Conservation (phyloP, 2,329 filamentous ascomycete genomes). For the Aspergillus eucalypticola region DNA sequence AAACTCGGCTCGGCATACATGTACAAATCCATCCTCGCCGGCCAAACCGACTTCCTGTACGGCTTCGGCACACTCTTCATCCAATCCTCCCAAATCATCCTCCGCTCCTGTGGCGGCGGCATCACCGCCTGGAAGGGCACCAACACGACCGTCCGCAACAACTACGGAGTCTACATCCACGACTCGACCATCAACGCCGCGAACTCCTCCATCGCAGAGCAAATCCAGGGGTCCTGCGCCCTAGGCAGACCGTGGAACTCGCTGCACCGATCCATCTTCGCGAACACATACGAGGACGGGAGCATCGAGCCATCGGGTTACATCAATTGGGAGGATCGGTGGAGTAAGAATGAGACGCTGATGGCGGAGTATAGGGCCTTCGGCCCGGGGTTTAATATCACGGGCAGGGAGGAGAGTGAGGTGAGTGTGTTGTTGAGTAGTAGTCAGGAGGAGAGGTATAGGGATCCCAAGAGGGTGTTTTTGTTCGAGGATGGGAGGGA, state of each 20-base stretch:
- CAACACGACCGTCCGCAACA: slow-evolving; percentile 66
- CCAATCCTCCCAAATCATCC: slow-evolving; percentile 53
- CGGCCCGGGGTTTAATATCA: slow-evolving; percentile 58
- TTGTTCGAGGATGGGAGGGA: slow-evolving; percentile 46
- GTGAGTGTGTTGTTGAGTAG: slow-evolving; percentile 52
- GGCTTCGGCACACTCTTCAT: slow-evolving; percentile 68
- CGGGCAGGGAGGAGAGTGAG: slow-evolving; percentile 42
- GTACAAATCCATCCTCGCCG: slow-evolving; percentile 60
- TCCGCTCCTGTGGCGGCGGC: slow-evolving; percentile 65
- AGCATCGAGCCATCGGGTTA: slow-evolving; percentile 58
- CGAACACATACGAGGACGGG: slow-evolving; percentile 56
- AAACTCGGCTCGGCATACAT: slow-evolving; percentile 69
- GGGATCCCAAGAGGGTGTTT: slow-evolving; percentile 49
- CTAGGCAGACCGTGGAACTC: slow-evolving; percentile 66
- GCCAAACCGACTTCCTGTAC: slow-evolving; percentile 69
- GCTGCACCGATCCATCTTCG: slow-evolving; percentile 59
- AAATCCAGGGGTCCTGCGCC: slow-evolving; percentile 52
- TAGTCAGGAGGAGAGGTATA: slow-evolving; percentile 40
- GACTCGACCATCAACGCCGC: slow-evolving; percentile 56
- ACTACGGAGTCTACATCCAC: slow-evolving; percentile 67
- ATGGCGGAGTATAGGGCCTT: slow-evolving; percentile 58
- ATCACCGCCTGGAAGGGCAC: slow-evolving; percentile 70
- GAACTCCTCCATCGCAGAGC: slow-evolving; percentile 49
- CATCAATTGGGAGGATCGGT: slow-evolving; percentile 50
- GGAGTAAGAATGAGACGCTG: slow-evolving; percentile 48